Evolutionary conservation across 768 basidiomycete species (phyloP).

Genomic region (Mycena amicta): DNA sequence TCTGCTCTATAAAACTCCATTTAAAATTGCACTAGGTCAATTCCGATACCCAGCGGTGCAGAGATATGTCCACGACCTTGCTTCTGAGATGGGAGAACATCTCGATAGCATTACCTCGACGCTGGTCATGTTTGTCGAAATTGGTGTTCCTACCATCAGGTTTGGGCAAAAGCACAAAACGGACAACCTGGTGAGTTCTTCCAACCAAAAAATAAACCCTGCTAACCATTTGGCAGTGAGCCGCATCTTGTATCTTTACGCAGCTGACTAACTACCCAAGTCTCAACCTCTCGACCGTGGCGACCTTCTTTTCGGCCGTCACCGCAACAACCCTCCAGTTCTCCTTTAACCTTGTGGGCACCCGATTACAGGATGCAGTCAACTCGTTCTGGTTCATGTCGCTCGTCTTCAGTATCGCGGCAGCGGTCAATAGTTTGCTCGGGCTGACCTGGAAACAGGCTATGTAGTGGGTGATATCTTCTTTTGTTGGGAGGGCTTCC

Average conservation of each 20-base stretch:
- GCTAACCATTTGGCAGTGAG: background rate
- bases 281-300: constrained; percentile 74
- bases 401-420: constrained; percentile 75
- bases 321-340: constrained; percentile 75
- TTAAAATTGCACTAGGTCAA: too few relatives aligned
- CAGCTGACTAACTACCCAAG: background rate
- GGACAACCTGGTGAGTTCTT: constrained; percentile 47
- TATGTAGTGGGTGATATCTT: constrained; percentile 64
- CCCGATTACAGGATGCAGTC: constrained; percentile 49
- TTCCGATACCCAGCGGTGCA: constrained; percentile 74
- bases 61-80: constrained; percentile 72
- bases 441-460: constrained; percentile 82
- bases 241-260: too few relatives aligned
- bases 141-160: constrained; percentile 77
- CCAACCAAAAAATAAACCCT: background rate
- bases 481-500: too few relatives aligned
- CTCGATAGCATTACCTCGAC: constrained; percentile 68
- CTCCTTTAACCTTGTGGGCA: constrained; percentile 49
- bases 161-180: constrained; percentile 77
- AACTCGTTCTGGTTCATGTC: constrained; percentile 78
- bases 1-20: too few relatives aligned
- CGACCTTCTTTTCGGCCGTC: constrained; percentile 77
- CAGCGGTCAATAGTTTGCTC: constrained; percentile 76
- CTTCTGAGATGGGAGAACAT: constrained; percentile 76
- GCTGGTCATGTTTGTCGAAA: constrained; percentile 74